Evolutionary conservation across 164 flowering plant genomes (phyloP).

Genomic region (Stephania japonica): DNA sequence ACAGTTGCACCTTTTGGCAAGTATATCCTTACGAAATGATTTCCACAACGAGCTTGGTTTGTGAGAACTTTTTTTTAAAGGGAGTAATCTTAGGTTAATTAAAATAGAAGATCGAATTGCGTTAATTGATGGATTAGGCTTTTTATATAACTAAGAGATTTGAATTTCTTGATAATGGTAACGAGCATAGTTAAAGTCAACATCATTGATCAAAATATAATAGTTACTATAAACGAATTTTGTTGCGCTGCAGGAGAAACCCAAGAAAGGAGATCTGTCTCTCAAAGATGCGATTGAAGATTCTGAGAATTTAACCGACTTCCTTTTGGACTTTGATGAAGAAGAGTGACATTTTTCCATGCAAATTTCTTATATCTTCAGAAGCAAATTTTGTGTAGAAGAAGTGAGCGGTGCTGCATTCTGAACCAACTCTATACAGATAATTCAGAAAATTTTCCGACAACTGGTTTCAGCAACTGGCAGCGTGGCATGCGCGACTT

Average conservation of each 20-base stretch:
- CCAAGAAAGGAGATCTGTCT: constrained; percentile 47
- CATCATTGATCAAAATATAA: neutral
- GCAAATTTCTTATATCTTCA: neutral
- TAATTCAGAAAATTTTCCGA: neutral
- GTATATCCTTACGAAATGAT: no score
- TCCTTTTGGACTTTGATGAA: constrained; percentile 86
- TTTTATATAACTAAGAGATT: neutral
- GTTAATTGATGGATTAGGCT: neutral
- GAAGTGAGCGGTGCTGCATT: neutral
- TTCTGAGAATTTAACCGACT: constrained; percentile 87
- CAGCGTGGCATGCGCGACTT: no score
- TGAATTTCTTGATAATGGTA: neutral
- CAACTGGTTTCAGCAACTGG: neutral
- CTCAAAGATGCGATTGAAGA: constrained; percentile 80
- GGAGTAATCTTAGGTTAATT: no score
- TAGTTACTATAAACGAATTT: neutral
- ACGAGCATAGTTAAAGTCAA: neutral
- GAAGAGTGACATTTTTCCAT: constrained; percentile 30
- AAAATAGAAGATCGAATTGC: neutral
- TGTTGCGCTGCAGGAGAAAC: constrained; percentile 45
- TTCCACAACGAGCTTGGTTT: no score
- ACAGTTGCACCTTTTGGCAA: no score
- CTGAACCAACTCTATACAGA: neutral
- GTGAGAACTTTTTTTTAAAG: no score
- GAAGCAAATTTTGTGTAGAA: neutral